A percentile compares a stretch with the other conserved stretches of the same genome.
These are phyloP conservation scores for Combretum micranthum DNA, from an alignment of 345 rosid genomes.

Conservation along the genomic window DNA sequence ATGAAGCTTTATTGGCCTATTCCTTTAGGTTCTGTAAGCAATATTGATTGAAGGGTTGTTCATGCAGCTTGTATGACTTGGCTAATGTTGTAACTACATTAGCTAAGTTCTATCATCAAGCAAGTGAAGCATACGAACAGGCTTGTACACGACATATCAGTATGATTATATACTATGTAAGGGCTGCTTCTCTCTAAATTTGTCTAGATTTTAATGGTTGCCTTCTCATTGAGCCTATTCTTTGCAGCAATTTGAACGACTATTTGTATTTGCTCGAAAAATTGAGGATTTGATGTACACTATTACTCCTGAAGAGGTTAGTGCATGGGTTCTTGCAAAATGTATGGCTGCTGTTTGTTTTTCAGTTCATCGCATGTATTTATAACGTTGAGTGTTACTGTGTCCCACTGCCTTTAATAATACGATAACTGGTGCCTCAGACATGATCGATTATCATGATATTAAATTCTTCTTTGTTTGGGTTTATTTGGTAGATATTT, in stretches of 20 bases:
- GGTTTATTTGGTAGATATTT: no score
- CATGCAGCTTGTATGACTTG: constrained; percentile 85
- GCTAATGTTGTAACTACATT: constrained; percentile 94
- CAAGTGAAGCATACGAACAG: constrained; percentile 97
- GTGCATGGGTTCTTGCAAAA: constrained; percentile 9
- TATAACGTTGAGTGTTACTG: neutral
- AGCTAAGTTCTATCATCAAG: constrained; percentile 99
- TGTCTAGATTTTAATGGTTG: neutral
- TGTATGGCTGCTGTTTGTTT: neutral
- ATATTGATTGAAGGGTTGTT: constrained; percentile 23
- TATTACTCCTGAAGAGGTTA: constrained; percentile 91
- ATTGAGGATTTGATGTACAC: constrained; percentile 95
- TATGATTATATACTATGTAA: constrained; percentile 89
- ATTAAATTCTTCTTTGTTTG: no score
- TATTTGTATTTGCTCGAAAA: constrained; percentile 85
- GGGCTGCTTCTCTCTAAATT: constrained; percentile 8
- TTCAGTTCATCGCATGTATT: neutral
- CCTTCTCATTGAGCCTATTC: constrained; percentile 13
- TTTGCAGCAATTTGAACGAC: constrained; percentile 89
- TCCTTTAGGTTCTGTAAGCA: neutral
- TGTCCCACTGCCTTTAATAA: neutral
- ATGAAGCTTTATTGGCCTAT: no score
- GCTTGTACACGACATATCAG: constrained; percentile 96
- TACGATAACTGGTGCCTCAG: no score
- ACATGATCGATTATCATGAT: no score